phyloP scores from a whole-genome alignment of 148 eudicot genomes.

The Camellia sinensis region DNA sequence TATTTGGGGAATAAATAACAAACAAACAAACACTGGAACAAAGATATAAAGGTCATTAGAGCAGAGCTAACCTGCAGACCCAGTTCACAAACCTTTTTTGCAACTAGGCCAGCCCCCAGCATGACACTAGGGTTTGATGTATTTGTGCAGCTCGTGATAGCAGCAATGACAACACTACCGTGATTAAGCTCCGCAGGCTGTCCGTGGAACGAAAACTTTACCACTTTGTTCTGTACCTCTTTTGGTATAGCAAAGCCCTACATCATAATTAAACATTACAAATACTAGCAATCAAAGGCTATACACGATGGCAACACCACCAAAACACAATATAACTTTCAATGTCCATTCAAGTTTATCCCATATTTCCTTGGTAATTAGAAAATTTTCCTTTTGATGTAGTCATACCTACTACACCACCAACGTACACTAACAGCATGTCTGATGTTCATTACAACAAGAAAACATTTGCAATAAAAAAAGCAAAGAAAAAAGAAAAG shows the following conservation, averaged over 20 bases:
- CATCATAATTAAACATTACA: constrained; percentile 7
- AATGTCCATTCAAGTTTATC: neutral
- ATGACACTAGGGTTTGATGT: constrained; percentile 72
- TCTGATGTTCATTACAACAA: neutral
- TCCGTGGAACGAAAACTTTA: constrained; percentile 54
- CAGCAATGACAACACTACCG: constrained; percentile 73
- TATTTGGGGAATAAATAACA: neutral
- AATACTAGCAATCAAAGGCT: constrained; percentile 5
- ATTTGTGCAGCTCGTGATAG: constrained; percentile 69
- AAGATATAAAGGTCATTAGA: neutral
- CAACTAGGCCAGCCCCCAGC: constrained; percentile 66
- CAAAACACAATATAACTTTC: neutral
- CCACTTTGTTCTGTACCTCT: constrained; percentile 56
- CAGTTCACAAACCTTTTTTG: constrained; percentile 55
- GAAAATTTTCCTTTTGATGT: neutral
- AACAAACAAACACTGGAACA: neutral
- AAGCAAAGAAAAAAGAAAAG: too few relatives aligned
- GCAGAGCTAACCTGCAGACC: constrained; percentile 44
- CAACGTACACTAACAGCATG: neutral
- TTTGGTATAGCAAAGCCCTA: constrained; percentile 70
- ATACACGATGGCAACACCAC: neutral
- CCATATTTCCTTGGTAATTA: neutral
- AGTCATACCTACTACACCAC: neutral
- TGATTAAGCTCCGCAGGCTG: constrained; percentile 63
- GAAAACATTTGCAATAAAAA: neutral